phyloP scores from a whole-genome alignment of 331 rosid species.

The Phaseolus coccineus region DNA sequence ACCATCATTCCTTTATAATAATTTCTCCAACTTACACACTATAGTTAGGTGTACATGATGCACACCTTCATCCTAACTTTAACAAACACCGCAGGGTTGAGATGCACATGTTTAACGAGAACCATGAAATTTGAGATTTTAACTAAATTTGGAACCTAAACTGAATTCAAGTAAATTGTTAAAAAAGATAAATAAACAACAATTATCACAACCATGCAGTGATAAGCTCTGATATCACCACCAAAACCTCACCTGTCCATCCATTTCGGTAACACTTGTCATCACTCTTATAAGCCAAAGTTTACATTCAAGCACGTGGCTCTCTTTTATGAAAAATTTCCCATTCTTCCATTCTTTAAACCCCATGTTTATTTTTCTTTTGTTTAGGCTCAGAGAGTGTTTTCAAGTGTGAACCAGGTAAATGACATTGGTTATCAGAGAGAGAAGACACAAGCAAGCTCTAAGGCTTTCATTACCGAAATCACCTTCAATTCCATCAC shows the following conservation, averaged over 20 bases:
- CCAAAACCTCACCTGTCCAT: constrained; percentile 60
- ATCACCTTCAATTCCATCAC: constrained; percentile 40
- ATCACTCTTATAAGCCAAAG: not conserved
- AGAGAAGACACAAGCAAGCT: constrained; percentile 66
- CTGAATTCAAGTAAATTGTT: not conserved
- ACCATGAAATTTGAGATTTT: constrained; percentile 36
- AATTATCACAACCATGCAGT: constrained; percentile 41
- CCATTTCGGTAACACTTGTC: constrained; percentile 57
- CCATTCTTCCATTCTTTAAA: constrained; percentile 28
- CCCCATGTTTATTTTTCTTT: not conserved
- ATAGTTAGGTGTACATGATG: constrained; percentile 14
- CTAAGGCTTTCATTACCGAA: constrained; percentile 65
- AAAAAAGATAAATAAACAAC: constrained; percentile 16
- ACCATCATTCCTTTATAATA: constrained; percentile 15
- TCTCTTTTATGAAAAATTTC: constrained; percentile 21
- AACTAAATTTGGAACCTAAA: constrained; percentile 39
- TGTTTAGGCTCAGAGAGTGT: not conserved
- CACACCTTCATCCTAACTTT: not conserved
- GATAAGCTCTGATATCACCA: constrained; percentile 42
- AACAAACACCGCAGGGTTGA: constrained; percentile 34
- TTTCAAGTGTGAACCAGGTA: constrained; percentile 32
- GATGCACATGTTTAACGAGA: constrained; percentile 28
- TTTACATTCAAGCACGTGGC: constrained; percentile 35
- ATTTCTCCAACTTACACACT: constrained; percentile 16
- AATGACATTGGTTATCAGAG: constrained; percentile 73